These are phyloP conservation scores for Neodidymelliopsis sp. DNA, from an alignment of 2,329 filamentous ascomycete species.

Conservation along the genomic window DNA sequence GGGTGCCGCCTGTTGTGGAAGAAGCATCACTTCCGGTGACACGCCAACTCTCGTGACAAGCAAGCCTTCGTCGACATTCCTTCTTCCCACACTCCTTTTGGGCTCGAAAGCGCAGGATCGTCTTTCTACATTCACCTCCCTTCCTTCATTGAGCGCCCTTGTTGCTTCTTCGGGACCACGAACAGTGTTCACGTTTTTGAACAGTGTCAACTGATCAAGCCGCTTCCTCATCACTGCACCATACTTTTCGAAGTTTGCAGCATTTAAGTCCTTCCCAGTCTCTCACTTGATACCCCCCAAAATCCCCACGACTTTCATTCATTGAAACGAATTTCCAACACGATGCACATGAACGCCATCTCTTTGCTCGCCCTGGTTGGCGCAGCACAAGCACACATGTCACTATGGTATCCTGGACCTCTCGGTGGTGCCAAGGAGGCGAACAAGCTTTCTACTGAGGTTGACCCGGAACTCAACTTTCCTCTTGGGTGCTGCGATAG, in stretches of 20 bases:
- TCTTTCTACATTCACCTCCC: slow-evolving; percentile 26
- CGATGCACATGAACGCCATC: slow-evolving; percentile 39
- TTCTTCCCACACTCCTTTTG: slow-evolving; percentile 40
- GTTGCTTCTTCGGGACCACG: slow-evolving; percentile 22
- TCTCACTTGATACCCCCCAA: slow-evolving; percentile 22
- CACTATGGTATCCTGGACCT: slow-evolving; percentile 52
- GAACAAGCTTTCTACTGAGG: slow-evolving; percentile 35
- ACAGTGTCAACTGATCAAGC: slow-evolving; percentile 27
- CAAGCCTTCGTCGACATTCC: slow-evolving; percentile 43
- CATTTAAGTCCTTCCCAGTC: slow-evolving; percentile 19
- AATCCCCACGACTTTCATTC: slow-evolving; percentile 12
- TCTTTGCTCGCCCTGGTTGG: slow-evolving; percentile 38
- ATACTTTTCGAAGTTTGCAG: slow-evolving; percentile 10
- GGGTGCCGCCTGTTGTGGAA: slow-evolving; percentile 27
- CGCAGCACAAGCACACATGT: slow-evolving; percentile 51
- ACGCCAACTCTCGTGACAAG: slow-evolving; percentile 39
- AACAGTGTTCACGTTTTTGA: slow-evolving; percentile 10
- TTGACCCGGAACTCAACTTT: slow-evolving; percentile 49
- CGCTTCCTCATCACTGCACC: slow-evolving; percentile 15
- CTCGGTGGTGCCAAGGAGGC: slow-evolving; percentile 57
- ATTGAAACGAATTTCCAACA: slow-evolving; percentile 11
- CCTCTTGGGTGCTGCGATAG: slow-evolving; percentile 57
- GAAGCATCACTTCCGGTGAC: slow-evolving; percentile 34
- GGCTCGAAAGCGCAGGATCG: slow-evolving; percentile 41
- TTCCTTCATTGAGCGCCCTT: slow-evolving; percentile 30